phyloP scores from a whole-genome alignment of 768 basidiomycete genomes.

The Roridomyces roridus region DNA sequence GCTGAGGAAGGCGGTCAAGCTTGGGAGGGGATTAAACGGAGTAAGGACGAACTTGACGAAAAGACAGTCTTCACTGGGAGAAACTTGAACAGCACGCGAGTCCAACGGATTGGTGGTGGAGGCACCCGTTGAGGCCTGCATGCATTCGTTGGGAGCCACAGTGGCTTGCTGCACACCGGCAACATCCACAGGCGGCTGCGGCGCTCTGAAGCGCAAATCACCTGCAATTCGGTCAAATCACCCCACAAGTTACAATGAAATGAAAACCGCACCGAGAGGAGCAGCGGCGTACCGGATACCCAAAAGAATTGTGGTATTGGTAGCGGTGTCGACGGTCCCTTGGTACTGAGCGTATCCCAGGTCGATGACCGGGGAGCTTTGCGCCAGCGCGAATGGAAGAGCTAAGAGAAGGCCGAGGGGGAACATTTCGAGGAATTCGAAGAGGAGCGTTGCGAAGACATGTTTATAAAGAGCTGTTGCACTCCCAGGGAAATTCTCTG shows the following conservation, averaged over 20 bases:
- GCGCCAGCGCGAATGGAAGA: background rate
- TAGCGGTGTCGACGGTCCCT: conserved; percentile 23
- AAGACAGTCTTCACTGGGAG: conserved; percentile 37
- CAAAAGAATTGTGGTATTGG: conserved; percentile 28
- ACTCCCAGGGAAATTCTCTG: too few relatives aligned
- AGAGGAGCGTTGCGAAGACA: too few relatives aligned
- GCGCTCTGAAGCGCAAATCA: conserved; percentile 27
- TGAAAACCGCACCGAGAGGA: conserved; percentile 22
- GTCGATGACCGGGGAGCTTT: conserved; percentile 25
- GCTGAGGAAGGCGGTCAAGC: conserved; percentile 16
- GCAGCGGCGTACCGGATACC: conserved; percentile 39
- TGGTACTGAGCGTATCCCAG: conserved; percentile 35
- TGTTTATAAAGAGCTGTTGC: too few relatives aligned
- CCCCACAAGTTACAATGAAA: background rate
- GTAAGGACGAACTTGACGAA: conserved; percentile 33
- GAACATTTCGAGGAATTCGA: background rate
- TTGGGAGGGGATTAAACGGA: background rate
- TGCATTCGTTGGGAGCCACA: conserved; percentile 4
- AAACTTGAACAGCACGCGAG: background rate
- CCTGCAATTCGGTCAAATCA: conserved; percentile 15
- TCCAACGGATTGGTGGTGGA: conserved; percentile 9
- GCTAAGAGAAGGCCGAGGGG: background rate
- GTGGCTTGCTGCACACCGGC: conserved; percentile 6
- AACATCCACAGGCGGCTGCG: conserved; percentile 12
- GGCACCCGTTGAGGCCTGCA: background rate